phyloP scores from a whole-genome alignment of 2,329 filamentous ascomycete species.

The Fusarium nematophilum region DNA sequence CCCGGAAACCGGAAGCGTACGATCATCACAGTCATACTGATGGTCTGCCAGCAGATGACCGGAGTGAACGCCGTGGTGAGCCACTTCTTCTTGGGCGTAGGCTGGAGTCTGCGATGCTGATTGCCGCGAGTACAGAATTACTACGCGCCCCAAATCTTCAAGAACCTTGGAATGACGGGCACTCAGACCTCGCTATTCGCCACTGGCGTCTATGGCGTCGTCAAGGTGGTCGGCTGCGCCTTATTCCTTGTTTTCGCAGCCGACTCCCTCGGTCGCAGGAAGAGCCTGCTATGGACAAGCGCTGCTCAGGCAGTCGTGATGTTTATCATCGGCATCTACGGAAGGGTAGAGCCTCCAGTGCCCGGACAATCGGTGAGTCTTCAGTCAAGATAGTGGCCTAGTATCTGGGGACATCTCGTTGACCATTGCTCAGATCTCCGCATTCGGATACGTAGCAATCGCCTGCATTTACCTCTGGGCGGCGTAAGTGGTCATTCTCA shows the following conservation, averaged over 20 bases:
- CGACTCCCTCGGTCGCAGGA: conserved; percentile 75
- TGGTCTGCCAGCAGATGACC: conserved; percentile 81
- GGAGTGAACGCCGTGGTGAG: conserved; percentile 57
- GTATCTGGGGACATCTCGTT: neutral
- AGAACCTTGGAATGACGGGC: conserved; percentile 68
- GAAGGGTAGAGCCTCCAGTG: conserved; percentile 69
- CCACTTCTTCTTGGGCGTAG: too few relatives aligned
- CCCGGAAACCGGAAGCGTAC: conserved; percentile 72
- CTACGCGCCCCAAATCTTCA: conserved; percentile 77
- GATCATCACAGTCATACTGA: conserved; percentile 68
- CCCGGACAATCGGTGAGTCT: too few relatives aligned
- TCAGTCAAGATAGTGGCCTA: conserved; percentile 46
- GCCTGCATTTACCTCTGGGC: conserved; percentile 80
- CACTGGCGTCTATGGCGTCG: conserved; percentile 78
- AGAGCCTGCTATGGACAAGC: conserved; percentile 71
- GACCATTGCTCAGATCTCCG: conserved; percentile 58
- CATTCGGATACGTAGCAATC: conserved; percentile 76
- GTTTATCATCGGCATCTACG: conserved; percentile 79
- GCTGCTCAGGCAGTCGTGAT: conserved; percentile 71
- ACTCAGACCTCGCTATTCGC: conserved; percentile 73
- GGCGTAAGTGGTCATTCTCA: conserved; percentile 46
- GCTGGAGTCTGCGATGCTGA: neutral
- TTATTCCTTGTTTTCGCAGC: conserved; percentile 74
- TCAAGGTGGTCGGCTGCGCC: conserved; percentile 74
- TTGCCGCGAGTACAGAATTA: conserved; percentile 59